Base-by-base conservation (phyloP, 331 rosid species). In the Stylosanthes scabra region DNA sequence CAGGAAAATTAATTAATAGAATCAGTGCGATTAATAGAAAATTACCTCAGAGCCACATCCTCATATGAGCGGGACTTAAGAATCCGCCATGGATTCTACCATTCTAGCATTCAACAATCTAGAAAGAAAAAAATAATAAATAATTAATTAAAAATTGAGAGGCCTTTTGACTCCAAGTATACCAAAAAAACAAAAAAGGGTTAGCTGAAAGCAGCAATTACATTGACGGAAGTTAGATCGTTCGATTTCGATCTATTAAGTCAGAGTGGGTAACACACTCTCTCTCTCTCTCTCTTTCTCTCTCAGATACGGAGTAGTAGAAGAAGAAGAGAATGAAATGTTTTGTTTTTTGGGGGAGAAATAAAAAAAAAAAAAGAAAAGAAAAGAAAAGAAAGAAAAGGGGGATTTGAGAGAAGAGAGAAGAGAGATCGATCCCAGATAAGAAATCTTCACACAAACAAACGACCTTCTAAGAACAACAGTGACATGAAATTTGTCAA, bases 401-500 rank as follows among this genome's bases (percentile, higher is more conserved):
- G 66, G 42, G 31, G 15, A 6, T 42, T 42, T 52, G 58, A 14
- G 77, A 4, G 75, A 59, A 79, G 85, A 85, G 95, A 88, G 95
- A 4, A 73, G 56, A 79, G 85, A 85, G 95, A 88, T 92, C 83
- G 87, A 93, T 88, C 96, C 96, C 93, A 89, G 96, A 91, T 89
- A 91, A 91, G 96, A 94, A 91, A 88, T 91, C 93, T 89, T 75
- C 93, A 81, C 97, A 82, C 89, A 85, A 89, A 93, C 96, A 89
- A 91, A 91, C 91, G 94, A 94, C 88, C 91, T 91, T 94, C 95
- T 83, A 85, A 86, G 96, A 91, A 94, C 96, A 91, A 94, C 96
- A 91, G 96, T 88, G 97, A 94, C 99, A 89, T 83, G 90, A 89
- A 85, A 88, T 94, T 91, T 91, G 99, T 94, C 99, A 88, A 91